These are phyloP conservation scores for Apiotrichum siamense DNA, from an alignment of 1,284 basidiomycete species.

Conservation along the genomic window DNA sequence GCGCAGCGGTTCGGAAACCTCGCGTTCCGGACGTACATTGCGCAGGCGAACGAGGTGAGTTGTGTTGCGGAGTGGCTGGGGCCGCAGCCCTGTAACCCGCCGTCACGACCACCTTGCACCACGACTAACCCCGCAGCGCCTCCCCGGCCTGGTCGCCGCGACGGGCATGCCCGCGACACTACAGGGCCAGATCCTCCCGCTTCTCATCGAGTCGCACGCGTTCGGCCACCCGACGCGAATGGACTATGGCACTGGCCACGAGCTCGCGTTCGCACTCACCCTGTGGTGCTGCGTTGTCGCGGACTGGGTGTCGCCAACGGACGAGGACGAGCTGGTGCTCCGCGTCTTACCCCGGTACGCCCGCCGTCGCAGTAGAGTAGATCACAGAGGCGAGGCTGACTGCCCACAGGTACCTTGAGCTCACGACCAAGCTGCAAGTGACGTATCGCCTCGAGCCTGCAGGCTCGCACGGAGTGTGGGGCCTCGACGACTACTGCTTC, in stretches of 20 bases:
- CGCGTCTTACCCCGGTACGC: slow-evolving; percentile 45
- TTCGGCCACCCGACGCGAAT: slow-evolving; percentile 89
- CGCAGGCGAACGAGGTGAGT: slow-evolving; percentile 67
- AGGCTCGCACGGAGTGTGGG: slow-evolving; percentile 97
- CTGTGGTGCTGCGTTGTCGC: slow-evolving; percentile 50
- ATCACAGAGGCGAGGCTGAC: not conserved
- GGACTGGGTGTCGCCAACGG: slow-evolving; percentile 33
- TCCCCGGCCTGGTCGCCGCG: slow-evolving; percentile 57
- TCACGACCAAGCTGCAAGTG: slow-evolving; percentile 83
- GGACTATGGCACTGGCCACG: slow-evolving; percentile 96
- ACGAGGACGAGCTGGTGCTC: slow-evolving; percentile 46
- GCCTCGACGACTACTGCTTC: slow-evolving; percentile 96
- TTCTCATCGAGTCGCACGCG: slow-evolving; percentile 49
- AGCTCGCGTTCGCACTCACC: slow-evolving; percentile 78
- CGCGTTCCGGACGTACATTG: slow-evolving; percentile 82
- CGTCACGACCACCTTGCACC: no score
- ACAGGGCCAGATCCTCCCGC: slow-evolving; percentile 62
- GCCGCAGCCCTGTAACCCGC: no score
- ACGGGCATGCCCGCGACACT: slow-evolving; percentile 51
- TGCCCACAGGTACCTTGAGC: slow-evolving; percentile 63
- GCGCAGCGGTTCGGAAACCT: slow-evolving; percentile 88
- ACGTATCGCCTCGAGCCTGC: slow-evolving; percentile 90
- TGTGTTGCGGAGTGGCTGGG: no score
- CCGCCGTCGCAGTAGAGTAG: not conserved
- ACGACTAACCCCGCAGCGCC: slow-evolving; percentile 50